phyloP scores from a whole-genome alignment of 108 stramenopile genomes.

The Schizochytrium sp. region DNA sequence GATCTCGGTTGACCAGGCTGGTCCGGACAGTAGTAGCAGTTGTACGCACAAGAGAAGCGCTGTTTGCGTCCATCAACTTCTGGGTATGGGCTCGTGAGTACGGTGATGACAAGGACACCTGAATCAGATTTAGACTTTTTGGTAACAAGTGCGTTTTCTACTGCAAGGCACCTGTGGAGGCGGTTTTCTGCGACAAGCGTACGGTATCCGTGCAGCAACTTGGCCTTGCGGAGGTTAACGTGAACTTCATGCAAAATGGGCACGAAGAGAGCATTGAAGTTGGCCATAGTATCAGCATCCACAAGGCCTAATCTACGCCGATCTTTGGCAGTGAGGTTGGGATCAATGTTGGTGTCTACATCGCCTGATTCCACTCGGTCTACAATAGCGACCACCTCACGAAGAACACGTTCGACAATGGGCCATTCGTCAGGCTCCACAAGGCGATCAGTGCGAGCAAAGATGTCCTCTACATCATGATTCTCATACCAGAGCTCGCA shows the following conservation, averaged over 20 bases:
- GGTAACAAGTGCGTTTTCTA: slow-evolving; percentile 49
- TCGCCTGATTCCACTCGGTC: background rate
- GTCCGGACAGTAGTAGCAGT: slow-evolving; percentile 75
- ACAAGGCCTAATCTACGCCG: background rate
- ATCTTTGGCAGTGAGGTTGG: background rate
- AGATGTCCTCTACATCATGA: slow-evolving; percentile 47
- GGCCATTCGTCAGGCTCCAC: background rate
- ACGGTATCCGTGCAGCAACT: slow-evolving; percentile 57
- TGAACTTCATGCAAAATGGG: background rate
- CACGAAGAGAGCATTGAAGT: background rate
- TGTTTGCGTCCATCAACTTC: slow-evolving; percentile 64
- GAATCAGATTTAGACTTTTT: slow-evolving; percentile 47
- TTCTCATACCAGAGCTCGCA: slow-evolving; percentile 59
- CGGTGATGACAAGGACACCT: slow-evolving; percentile 71
- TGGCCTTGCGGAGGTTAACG: slow-evolving; percentile 39
- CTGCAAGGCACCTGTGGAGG: background rate
- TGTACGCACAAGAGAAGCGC: slow-evolving; percentile 72
- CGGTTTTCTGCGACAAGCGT: background rate
- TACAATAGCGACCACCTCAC: slow-evolving; percentile 5
- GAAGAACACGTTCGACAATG: slow-evolving; percentile 8
- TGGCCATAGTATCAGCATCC: background rate
- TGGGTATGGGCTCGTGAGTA: slow-evolving; percentile 69
- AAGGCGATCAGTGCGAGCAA: slow-evolving; percentile 37
- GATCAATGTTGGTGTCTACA: background rate
- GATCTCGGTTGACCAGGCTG: slow-evolving; percentile 70